Evolutionary conservation across 306 rosid genomes (phyloP), one percentile per base, ranked within the genome.

Genomic region (Trifolium subterraneum): DNA sequence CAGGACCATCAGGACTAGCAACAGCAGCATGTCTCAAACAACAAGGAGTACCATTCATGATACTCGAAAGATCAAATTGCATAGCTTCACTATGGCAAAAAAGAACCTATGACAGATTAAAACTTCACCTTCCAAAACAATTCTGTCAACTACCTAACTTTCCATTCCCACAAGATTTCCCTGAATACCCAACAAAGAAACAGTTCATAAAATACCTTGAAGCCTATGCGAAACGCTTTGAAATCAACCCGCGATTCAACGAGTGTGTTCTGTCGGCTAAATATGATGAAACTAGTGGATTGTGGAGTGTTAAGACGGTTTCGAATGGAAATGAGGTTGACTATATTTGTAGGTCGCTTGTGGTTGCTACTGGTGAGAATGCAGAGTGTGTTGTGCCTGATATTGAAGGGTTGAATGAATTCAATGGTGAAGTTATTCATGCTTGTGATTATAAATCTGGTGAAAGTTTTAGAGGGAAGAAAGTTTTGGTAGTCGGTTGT

Each of bases 21-120:
- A 90, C 99, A 3, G 99, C 95, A 13, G 96, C 97, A 6, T 92
- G 99, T 68, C 93, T 94, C 0, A 87, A 79, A 62, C 88, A 92
- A 66, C 90, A 92, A 78, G 92, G 95, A 18, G 97, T 94, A 2
- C 96, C 99, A 45, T 94, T 87, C 73, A 80, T 84, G 36, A 86
- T 94, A 6, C 87, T 94, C 0, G 99, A 94, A 58, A 60, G 92
- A 68, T 86, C 93, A 16, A 89, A 92, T 4, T 94, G 99, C 78
- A 90, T 92, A 70, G 99, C 99, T 35, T 94, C 99, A 0, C 70
- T 94, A 2, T 94, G 99, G 99, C 95, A 94, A n/a, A 92, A 78
- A 20, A 84, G 97, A 7, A 87, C 97, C 54, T 94, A 92, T 6
- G 92, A 94, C 61, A 83, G 99, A 75, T 84, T 92, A 2, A 94